Conservation (phyloP, 805 yeast genomes). For the Suhomyces sp. region DNA sequence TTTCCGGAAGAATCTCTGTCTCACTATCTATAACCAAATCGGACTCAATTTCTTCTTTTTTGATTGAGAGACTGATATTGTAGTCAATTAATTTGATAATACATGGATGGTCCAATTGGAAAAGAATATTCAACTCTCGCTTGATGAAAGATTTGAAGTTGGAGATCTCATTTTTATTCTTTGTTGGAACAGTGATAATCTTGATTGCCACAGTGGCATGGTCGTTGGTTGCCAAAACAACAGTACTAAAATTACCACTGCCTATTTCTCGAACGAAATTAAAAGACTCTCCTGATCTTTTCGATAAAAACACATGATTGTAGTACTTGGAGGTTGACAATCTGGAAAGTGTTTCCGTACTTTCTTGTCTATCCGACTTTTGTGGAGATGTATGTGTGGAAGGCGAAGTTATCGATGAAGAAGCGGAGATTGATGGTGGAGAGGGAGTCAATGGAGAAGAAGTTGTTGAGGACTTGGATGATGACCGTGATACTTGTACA, state of each 20-base stretch:
- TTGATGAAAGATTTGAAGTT: constrained; percentile 39
- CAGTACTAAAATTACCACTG: constrained; percentile 67
- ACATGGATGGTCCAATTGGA: constrained; percentile 61
- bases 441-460: constrained; percentile 4
- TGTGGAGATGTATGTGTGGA: constrained; percentile 3
- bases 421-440: constrained; percentile 5
- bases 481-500: not conserved
- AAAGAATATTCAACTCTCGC: constrained; percentile 71
- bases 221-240: constrained; percentile 44
- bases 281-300: constrained; percentile 9
- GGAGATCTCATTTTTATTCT: constrained; percentile 28
- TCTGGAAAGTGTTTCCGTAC: not conserved
- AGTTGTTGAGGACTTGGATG: constrained; percentile 3
- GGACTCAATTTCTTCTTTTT: constrained; percentile 22
- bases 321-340: constrained; percentile 4
- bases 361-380: not conserved
- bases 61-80: constrained; percentile 30
- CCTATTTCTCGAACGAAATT: constrained; percentile 48
- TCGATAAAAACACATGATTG: constrained; percentile 11
- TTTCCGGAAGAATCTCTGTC: constrained; percentile 10
- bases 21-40: constrained; percentile 16
- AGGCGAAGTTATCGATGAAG: constrained; percentile 4
- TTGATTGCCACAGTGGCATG: constrained; percentile 63
- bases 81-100: constrained; percentile 62
- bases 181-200: constrained; percentile 45